These are phyloP conservation scores for Pichia sp. DNA, from an alignment of 1,139 yeast genomes.

Conservation along the genomic window DNA sequence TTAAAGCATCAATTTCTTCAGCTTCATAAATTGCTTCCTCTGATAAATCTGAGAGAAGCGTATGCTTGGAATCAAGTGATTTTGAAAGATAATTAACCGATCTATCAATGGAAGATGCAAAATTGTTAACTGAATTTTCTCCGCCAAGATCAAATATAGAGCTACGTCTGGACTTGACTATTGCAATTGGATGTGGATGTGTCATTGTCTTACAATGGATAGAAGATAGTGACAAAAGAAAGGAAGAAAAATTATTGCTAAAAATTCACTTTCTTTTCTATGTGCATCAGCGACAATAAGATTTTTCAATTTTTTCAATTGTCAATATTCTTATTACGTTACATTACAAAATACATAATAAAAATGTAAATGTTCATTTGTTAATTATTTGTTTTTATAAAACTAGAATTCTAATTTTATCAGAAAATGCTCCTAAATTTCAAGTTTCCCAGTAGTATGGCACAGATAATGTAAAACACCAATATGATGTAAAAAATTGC, in stretches of 20 bases:
- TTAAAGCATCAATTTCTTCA: neutral
- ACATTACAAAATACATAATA: too few species aligned
- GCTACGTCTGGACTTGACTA: neutral
- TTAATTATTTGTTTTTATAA: too few species aligned
- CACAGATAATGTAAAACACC: slow-evolving; percentile 1
- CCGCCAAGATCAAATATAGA: neutral
- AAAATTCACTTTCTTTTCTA: too few species aligned
- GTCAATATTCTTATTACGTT: too few species aligned
- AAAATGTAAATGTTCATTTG: too few species aligned
- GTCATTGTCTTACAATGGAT: neutral
- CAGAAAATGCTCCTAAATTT: neutral
- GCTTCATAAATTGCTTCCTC: neutral
- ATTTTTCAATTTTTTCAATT: too few species aligned
- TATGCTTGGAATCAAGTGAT: slow-evolving; percentile 12
- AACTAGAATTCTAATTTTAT: too few species aligned
- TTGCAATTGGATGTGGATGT: neutral
- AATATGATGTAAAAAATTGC: slow-evolving; percentile 12
- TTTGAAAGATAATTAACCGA: slow-evolving; percentile 26
- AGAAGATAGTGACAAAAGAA: too few species aligned
- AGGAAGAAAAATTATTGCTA: too few species aligned
- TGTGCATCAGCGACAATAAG: too few species aligned
- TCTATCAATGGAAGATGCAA: slow-evolving; percentile 27
- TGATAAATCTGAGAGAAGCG: neutral
- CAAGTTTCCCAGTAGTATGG: slow-evolving; percentile 9
- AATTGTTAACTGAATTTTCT: slow-evolving; percentile 20